These are phyloP conservation scores for Aspergillus candidus DNA, from an alignment of 2,329 filamentous ascomycete genomes.

Conservation along the genomic window DNA sequence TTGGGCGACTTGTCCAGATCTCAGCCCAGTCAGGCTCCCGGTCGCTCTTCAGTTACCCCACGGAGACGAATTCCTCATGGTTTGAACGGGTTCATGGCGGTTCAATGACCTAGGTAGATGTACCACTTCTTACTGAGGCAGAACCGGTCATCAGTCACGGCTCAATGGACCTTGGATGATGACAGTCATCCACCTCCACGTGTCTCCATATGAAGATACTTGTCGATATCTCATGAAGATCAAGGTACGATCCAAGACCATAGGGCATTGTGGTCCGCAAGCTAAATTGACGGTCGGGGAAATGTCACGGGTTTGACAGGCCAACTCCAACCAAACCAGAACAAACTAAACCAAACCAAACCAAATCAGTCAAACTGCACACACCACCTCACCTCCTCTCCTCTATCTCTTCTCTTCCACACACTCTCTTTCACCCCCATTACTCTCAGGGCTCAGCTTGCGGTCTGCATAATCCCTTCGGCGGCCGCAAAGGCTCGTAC, in stretches of 20 bases:
- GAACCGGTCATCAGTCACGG: too few species aligned
- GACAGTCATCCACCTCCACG: neutral
- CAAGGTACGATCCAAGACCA: too few species aligned
- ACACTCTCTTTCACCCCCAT: conserved; percentile 3
- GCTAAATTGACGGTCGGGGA: too few species aligned
- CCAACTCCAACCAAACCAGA: neutral
- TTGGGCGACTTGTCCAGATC: neutral
- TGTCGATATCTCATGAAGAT: too few species aligned
- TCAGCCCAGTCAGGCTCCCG: neutral
- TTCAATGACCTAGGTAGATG: too few species aligned
- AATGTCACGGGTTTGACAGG: too few species aligned
- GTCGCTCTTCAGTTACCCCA: too few species aligned
- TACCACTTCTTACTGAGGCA: too few species aligned
- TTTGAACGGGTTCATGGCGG: too few species aligned
- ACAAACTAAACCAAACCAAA: neutral
- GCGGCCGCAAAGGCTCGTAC: conserved; percentile 15
- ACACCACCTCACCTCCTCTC: conserved; percentile 3
- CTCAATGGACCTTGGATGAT: too few species aligned
- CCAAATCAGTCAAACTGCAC: neutral
- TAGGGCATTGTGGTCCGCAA: too few species aligned
- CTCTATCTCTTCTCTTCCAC: conserved; percentile 4
- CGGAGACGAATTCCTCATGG: too few species aligned
- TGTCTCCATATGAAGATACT: neutral
- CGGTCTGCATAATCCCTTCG: conserved; percentile 13
- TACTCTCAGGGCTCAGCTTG: conserved; percentile 13